Evolutionary conservation across 1,284 basidiomycete genomes (phyloP).

Genomic region (Kalmanozyma brasiliensis): DNA sequence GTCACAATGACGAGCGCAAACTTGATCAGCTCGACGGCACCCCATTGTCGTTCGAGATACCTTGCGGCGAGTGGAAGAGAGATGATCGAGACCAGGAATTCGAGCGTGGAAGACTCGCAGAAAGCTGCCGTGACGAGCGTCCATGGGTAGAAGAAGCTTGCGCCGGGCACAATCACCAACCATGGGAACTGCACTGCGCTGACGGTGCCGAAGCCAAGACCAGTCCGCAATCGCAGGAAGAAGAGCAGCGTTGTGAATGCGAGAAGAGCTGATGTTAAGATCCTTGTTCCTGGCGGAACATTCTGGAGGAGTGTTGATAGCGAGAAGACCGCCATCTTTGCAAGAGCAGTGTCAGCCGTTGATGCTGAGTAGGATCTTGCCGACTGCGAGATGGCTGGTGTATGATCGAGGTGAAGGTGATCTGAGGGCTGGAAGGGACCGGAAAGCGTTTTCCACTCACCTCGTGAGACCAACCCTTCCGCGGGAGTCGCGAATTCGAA

Average conservation of each 20-base stretch:
- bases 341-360: not conserved
- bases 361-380: not conserved
- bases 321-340: constrained; percentile 50
- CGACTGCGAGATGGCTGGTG: constrained; percentile 1
- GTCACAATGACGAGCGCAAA: constrained; percentile 78
- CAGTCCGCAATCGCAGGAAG: constrained; percentile 50
- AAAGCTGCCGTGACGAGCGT: constrained; percentile 86
- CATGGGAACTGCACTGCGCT: constrained; percentile 74
- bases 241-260: constrained; percentile 42
- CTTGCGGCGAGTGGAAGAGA: constrained; percentile 83
- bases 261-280: constrained; percentile 42
- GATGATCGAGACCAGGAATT: constrained; percentile 82
- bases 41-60: constrained; percentile 94
- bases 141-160: constrained; percentile 86
- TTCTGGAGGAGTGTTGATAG: constrained; percentile 44
- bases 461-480: constrained; percentile 2
- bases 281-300: constrained; percentile 37
- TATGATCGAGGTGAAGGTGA: not conserved
- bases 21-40: constrained; percentile 82
- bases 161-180: constrained; percentile 85
- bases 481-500: not conserved
- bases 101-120: constrained; percentile 84
- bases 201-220: constrained; percentile 67
- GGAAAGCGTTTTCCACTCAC: not conserved
- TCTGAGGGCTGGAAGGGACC: not conserved